phyloP scores from a whole-genome alignment of 257 asterid genomes.

The Capsicum pubescens region DNA sequence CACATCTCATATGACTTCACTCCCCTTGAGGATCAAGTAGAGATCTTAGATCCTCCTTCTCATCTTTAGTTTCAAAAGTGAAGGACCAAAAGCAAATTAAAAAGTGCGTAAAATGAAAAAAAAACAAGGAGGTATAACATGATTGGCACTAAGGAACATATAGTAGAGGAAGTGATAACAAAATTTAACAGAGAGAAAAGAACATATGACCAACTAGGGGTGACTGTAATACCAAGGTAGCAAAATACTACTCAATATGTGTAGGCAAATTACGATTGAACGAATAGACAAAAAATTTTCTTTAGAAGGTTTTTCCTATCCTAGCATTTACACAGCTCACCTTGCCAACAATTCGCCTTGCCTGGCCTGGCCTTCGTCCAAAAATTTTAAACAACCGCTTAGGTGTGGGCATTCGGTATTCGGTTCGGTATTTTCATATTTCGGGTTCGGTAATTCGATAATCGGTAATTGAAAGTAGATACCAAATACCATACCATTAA shows the following conservation, averaged over 20 bases:
- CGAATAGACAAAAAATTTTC: not conserved
- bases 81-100: not conserved
- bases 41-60: constrained; percentile 16
- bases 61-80: constrained; percentile 8
- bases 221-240: not conserved
- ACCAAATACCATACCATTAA: too few species aligned
- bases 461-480: too few species aligned
- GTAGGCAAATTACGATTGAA: not conserved
- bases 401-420: too few species aligned
- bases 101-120: not conserved
- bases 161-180: not conserved
- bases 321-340: not conserved
- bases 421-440: too few species aligned
- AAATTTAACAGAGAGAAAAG: not conserved
- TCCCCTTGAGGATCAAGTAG: not conserved
- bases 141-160: not conserved
- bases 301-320: not conserved
- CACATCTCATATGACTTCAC: not conserved
- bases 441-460: too few species aligned
- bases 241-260: not conserved
- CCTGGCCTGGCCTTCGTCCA: not conserved
- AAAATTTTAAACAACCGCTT: not conserved
- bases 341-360: not conserved
- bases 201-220: not conserved
- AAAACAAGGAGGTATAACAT: not conserved